These are phyloP conservation scores for Eucalyptus cladocalyx DNA, from an alignment of 345 rosid species.

Conservation along the genomic window DNA sequence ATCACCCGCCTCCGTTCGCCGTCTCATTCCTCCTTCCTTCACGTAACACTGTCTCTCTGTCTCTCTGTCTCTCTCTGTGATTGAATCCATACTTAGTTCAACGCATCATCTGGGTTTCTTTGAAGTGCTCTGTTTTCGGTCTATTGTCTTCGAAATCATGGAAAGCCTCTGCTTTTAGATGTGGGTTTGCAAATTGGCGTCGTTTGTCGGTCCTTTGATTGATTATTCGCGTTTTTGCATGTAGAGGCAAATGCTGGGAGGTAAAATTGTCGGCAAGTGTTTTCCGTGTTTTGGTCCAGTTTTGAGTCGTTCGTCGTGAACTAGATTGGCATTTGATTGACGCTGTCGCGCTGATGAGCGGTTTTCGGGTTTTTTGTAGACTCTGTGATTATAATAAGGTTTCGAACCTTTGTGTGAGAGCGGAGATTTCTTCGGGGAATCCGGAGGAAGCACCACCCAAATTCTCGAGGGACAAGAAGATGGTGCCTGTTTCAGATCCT, in stretches of 20 bases:
- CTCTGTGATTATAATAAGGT: neutral
- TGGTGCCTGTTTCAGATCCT: conserved; percentile 72
- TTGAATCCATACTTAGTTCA: neutral
- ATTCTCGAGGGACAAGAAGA: conserved; percentile 28
- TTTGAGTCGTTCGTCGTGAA: neutral
- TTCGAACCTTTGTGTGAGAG: conserved; percentile 1
- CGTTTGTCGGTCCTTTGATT: neutral
- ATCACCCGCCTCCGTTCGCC: no score
- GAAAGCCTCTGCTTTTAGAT: neutral
- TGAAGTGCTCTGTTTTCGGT: neutral
- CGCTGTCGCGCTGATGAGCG: neutral
- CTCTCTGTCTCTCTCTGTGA: no score
- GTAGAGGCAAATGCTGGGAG: conserved; percentile 3
- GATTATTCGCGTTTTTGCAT: neutral
- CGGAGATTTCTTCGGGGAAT: conserved; percentile 4
- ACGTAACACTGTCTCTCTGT: no score
- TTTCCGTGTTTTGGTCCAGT: neutral
- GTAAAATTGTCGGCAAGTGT: conserved; percentile 14
- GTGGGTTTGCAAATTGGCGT: neutral
- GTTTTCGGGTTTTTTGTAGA: neutral
- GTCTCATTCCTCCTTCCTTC: no score
- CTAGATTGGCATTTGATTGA: neutral
- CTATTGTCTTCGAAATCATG: neutral
- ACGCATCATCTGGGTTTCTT: neutral
- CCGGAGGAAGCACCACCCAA: conserved; percentile 9